Percentiles rank a stretch among this genome's conserved stretches.
Conservation (phyloP, 192 early-diverging fungal genomes). For the Backusella mclennaniae region DNA sequence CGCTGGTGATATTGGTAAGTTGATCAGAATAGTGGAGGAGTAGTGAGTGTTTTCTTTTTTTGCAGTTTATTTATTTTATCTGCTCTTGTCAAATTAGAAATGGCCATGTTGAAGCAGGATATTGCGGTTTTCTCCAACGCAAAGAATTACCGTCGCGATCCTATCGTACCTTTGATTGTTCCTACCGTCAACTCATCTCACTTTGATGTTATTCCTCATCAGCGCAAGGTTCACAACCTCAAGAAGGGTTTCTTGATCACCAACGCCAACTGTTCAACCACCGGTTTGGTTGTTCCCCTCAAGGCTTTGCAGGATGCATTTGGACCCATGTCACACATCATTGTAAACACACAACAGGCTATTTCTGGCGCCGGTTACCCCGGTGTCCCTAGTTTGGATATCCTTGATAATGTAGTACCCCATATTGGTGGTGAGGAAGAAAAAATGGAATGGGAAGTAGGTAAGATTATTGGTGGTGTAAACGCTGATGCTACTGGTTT, state of each 20-base stretch:
- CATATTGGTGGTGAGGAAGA: constrained; percentile 94
- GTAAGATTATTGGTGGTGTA: constrained; percentile 87
- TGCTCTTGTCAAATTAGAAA: constrained; percentile 48
- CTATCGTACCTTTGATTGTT: constrained; percentile 88
- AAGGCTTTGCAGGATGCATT: constrained; percentile 90
- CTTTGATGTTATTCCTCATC: constrained; percentile 77
- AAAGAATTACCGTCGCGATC: constrained; percentile 92
- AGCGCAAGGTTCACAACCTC: constrained; percentile 58
- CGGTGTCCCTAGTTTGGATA: constrained; percentile 92
- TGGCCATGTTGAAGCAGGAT: constrained; percentile 83
- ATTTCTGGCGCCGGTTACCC: constrained; percentile 98
- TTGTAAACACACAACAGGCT: constrained; percentile 94
- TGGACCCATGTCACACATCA: constrained; percentile 77
- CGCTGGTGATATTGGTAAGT: constrained; percentile 84
- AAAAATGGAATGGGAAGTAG: constrained; percentile 94
- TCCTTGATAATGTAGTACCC: constrained; percentile 95
- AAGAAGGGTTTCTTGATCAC: constrained; percentile 89
- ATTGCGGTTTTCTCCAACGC: constrained; percentile 95
- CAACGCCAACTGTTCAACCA: constrained; percentile 99
- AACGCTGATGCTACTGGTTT: constrained; percentile 50
- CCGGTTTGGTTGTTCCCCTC: constrained; percentile 88
- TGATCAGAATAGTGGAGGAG: not conserved
- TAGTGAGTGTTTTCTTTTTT: not conserved
- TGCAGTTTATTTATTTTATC: not conserved
- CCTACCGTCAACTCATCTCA: constrained; percentile 91